These are phyloP conservation scores for Salix udensis DNA, from an alignment of 345 rosid species.

Conservation along the genomic window DNA sequence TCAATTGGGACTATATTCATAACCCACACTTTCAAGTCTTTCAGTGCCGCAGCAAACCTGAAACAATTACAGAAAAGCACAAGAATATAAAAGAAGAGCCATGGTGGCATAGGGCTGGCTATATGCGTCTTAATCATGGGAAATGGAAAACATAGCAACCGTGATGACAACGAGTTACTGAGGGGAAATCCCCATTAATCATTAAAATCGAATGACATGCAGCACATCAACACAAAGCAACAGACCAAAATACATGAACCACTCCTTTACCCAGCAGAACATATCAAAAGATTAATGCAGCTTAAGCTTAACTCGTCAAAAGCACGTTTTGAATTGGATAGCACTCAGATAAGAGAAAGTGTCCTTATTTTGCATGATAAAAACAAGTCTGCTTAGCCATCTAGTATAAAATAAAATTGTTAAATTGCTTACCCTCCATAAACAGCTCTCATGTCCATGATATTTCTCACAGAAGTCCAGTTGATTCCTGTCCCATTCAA, in stretches of 20 bases:
- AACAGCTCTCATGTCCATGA: slow-evolving; percentile 92
- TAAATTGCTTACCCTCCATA: slow-evolving; percentile 72
- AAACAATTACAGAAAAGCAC: slow-evolving; percentile 11
- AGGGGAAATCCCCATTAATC: not conserved
- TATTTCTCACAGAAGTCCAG: slow-evolving; percentile 77
- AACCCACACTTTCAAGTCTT: slow-evolving; percentile 73
- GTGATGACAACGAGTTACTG: not conserved
- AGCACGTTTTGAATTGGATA: not conserved
- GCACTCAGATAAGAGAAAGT: not conserved
- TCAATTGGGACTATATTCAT: slow-evolving; percentile 78
- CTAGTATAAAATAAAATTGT: not conserved
- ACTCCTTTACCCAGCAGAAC: not conserved
- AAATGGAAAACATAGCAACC: not conserved
- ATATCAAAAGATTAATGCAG: not conserved
- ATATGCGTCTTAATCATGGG: not conserved
- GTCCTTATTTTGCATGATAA: not conserved
- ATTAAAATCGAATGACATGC: no score
- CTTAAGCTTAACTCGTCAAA: not conserved
- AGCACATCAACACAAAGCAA: not conserved
- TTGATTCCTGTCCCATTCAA: slow-evolving; percentile 75
- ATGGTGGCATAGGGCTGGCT: not conserved
- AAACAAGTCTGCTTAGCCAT: not conserved
- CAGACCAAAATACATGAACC: not conserved
- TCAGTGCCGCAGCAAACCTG: slow-evolving; percentile 78
- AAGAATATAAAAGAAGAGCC: not conserved